These are phyloP conservation scores for Sophora flavescens DNA, from an alignment of 306 rosid species.

Conservation along the genomic window DNA sequence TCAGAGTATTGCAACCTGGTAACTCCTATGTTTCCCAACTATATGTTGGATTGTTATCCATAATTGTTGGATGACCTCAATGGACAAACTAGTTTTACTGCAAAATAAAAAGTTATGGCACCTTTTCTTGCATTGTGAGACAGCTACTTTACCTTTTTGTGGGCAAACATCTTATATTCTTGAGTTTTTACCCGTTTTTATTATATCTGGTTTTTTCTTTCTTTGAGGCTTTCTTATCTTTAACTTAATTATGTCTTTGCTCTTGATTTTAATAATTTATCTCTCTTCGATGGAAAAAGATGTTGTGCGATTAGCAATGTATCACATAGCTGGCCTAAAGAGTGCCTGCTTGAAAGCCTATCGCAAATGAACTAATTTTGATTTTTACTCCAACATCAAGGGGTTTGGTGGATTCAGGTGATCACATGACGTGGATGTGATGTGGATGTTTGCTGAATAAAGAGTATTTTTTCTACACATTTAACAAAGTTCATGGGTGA, in stretches of 20 bases:
- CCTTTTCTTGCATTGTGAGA: constrained; percentile 26
- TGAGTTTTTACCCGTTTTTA: not conserved
- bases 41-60: constrained; percentile 15
- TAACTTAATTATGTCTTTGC: not conserved
- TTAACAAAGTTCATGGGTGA: too few relatives aligned
- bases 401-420: too few relatives aligned
- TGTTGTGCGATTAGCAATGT: not conserved
- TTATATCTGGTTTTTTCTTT: not conserved
- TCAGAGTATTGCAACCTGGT: constrained; percentile 70
- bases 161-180: not conserved
- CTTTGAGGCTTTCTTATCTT: not conserved
- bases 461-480: too few relatives aligned
- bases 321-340: not conserved
- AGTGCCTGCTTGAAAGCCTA: not conserved
- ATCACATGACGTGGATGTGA: too few relatives aligned
- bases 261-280: not conserved
- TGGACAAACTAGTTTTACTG: not conserved
- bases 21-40: constrained; percentile 41
- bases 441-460: too few relatives aligned
- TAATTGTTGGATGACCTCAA: constrained; percentile 12
- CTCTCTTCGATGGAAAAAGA: not conserved
- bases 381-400: too few relatives aligned
- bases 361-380: too few relatives aligned
- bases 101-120: not conserved
- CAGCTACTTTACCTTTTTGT: not conserved